Percentiles rank a stretch among this genome's conserved stretches.
Conservation (phyloP, 495 filamentous ascomycete species). For the Neurospora cerealis region DNA sequence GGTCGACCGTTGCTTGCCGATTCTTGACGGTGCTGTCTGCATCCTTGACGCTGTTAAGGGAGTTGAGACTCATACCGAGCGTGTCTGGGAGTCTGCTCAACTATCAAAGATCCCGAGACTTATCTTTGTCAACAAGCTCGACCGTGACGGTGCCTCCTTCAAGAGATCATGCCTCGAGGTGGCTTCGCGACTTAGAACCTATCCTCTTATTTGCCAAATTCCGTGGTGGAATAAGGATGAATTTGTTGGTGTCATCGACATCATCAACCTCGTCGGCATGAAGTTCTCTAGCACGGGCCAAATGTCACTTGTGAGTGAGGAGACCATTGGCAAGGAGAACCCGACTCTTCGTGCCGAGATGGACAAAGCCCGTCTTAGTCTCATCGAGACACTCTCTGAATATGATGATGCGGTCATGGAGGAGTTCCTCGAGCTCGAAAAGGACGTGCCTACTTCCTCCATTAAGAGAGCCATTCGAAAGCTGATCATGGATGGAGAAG, state of each 20-base stretch:
- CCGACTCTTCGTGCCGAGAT: slow-evolving; percentile 56
- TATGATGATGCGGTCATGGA: slow-evolving; percentile 81
- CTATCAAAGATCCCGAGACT: slow-evolving; percentile 78
- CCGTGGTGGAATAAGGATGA: slow-evolving; percentile 81
- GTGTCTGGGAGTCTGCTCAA: slow-evolving; percentile 88
- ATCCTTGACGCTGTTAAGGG: slow-evolving; percentile 95
- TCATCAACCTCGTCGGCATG: slow-evolving; percentile 46
- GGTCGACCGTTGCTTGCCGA: slow-evolving; percentile 82
- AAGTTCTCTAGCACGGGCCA: slow-evolving; percentile 43
- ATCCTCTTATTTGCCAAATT: slow-evolving; percentile 88
- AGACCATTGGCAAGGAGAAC: slow-evolving; percentile 21
- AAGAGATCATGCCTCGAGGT: slow-evolving; percentile 77
- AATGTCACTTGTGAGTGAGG: slow-evolving; percentile 43
- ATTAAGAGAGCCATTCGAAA: slow-evolving; percentile 68
- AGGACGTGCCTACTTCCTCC: slow-evolving; percentile 55
- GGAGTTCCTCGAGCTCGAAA: slow-evolving; percentile 64
- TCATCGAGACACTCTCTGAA: slow-evolving; percentile 78
- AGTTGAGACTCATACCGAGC: slow-evolving; percentile 95
- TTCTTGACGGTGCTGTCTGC: slow-evolving; percentile 90
- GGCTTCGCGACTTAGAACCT: slow-evolving; percentile 64
- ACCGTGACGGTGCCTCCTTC: slow-evolving; percentile 89
- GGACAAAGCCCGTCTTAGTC: slow-evolving; percentile 58
- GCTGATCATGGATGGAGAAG: slow-evolving; percentile 51
- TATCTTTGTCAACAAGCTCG: slow-evolving; percentile 91
- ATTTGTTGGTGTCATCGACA: slow-evolving; percentile 77